These are phyloP conservation scores for Phanerochaete sordida DNA, from an alignment of 768 basidiomycete species.

Conservation along the genomic window DNA sequence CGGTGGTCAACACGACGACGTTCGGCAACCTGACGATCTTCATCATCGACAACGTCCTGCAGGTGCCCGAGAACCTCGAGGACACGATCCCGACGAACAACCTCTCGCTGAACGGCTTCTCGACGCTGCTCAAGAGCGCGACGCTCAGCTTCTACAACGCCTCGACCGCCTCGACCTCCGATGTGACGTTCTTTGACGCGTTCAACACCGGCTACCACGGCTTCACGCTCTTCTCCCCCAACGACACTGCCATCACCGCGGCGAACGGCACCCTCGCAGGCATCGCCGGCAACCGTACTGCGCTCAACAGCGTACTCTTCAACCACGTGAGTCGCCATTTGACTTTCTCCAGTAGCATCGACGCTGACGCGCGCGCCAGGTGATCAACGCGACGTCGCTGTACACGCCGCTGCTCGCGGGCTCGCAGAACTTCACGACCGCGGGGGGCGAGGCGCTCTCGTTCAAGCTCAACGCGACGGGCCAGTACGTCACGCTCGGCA, in stretches of 20 bases:
- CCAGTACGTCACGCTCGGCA: conserved; percentile 46
- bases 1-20: conserved; percentile 35
- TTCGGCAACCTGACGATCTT: conserved; percentile 43
- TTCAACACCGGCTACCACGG: conserved; percentile 40
- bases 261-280: conserved; percentile 31
- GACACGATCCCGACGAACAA: conserved; percentile 43
- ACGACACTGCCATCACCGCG: conserved; percentile 43
- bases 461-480: conserved; percentile 57
- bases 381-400: conserved; percentile 64
- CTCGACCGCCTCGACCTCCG: conserved; percentile 29
- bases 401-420: conserved; percentile 53
- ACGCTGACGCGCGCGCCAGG: conserved; percentile 26
- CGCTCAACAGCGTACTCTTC: conserved; percentile 40
- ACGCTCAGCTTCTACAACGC: conserved; percentile 21
- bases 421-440: conserved; percentile 38
- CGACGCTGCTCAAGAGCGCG: conserved; percentile 26
- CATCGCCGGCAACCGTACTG: conserved; percentile 42
- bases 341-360: not conserved
- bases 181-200: conserved; percentile 32
- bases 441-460: conserved; percentile 47
- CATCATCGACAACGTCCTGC: conserved; percentile 47
- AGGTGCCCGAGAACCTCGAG: conserved; percentile 37
- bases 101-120: conserved; percentile 33
- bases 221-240: conserved; percentile 68
- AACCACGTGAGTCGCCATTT: conserved; percentile 52